Base-by-base conservation (phyloP, 2,329 filamentous ascomycete genomes). In the Aschersonia sp. region DNA sequence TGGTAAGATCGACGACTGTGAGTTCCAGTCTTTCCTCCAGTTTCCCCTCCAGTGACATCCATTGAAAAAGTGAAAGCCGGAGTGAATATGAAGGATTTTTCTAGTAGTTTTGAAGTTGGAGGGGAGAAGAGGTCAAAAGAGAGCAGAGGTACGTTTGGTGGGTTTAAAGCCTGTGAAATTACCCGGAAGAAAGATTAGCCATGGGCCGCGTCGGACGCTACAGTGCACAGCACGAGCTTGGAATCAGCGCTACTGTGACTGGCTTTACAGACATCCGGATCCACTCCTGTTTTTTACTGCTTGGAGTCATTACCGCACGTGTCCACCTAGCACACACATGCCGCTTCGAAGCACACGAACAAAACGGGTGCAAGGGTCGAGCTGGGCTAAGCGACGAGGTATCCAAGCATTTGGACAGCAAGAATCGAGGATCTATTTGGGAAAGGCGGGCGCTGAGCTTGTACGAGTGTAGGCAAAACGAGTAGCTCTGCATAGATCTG, bases 71-170 rank as follows among this genome's bases (percentile, higher is more conserved):
- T 66, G 68, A 70, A 74, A 68, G 65, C 69, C 73, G 76, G 78
- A 83, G 79, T 83, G 79, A 82, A 84, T 83, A 76, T 73, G 76
- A 69, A 73, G 71, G 71, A 73, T 69, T 62, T 65, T 66, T 66
- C 65, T 66, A 67, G 65, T 67, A 67, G 64, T 62, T 67, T 66
- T 53, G 56, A 56, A 56, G 59, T 58, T 57, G 49, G 49, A 56
- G 59, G 56, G 49, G 53, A 53, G 53, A 53, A 54, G 44, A 43
- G 12, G 42, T 22, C 22, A 49, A 37, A 40, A 32, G 11, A 6
- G 41, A 14, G 29, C 30, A 6, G 32, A 22, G 4, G 41, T 5
- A 14, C 30, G n/a, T 37, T 37, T 37, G 8, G 7, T 22, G 40
- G 29, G 45, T 47, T 48, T 48, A 7, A 14, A 39, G 40, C 31